These are phyloP conservation scores for Rhodotorula diobovata DNA, from an alignment of 768 basidiomycete species.

Conservation along the genomic window DNA sequence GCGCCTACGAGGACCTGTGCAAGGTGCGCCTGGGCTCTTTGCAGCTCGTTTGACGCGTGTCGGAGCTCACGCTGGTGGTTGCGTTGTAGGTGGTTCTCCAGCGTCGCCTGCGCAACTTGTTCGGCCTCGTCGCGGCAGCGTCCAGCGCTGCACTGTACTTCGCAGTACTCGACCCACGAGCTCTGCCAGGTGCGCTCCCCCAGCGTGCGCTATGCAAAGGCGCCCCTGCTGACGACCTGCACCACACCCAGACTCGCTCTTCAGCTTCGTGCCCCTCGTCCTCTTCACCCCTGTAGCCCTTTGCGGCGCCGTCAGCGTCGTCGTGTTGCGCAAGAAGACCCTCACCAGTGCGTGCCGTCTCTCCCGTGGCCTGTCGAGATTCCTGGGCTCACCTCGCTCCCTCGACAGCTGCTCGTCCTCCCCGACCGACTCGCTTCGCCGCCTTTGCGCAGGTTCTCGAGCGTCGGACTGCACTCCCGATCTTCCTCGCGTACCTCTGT, in stretches of 20 bases:
- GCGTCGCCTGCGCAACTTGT: constrained; percentile 20
- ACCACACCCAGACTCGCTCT: constrained; percentile 16
- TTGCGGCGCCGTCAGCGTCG: constrained; percentile 21
- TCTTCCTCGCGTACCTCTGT: constrained; percentile 18
- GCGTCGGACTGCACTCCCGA: neutral
- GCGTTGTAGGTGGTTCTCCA: constrained; percentile 25
- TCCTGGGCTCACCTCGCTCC: neutral
- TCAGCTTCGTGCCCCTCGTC: constrained; percentile 28
- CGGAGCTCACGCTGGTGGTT: no score
- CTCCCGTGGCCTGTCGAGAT: neutral
- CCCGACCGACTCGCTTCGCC: constrained; percentile 21
- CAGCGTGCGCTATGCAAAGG: no score
- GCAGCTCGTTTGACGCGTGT: neutral
- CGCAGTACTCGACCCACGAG: constrained; percentile 21
- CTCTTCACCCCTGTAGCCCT: constrained; percentile 21
- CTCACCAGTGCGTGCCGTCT: constrained; percentile 9
- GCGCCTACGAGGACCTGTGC: constrained; percentile 7
- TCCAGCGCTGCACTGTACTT: neutral
- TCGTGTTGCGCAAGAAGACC: constrained; percentile 35
- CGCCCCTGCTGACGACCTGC: neutral
- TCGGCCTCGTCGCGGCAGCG: constrained; percentile 12
- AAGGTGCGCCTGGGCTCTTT: neutral
- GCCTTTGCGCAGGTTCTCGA: constrained; percentile 7
- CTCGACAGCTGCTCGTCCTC: constrained; percentile 15
- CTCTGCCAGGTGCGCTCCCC: constrained; percentile 10